These are phyloP conservation scores for Hygrophila difformis DNA, from an alignment of 257 asterid genomes.

Conservation along the genomic window DNA sequence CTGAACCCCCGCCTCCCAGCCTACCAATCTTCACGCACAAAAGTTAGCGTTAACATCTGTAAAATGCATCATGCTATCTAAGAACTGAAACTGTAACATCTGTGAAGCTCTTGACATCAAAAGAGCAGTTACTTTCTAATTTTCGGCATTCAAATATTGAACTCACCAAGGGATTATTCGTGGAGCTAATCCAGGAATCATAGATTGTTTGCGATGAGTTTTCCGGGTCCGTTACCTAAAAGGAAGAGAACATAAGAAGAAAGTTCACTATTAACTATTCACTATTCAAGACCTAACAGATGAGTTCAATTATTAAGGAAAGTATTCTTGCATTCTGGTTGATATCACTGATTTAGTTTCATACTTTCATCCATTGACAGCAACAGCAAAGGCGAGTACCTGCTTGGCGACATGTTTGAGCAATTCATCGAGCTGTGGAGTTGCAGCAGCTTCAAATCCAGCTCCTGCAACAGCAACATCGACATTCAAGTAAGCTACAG, in stretches of 20 bases:
- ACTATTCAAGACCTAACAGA: no score
- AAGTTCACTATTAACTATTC: no score
- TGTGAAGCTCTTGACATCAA: neutral
- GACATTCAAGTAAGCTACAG: slow-evolving; percentile 74
- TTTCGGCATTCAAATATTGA: slow-evolving; percentile 1
- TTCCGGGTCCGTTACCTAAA: slow-evolving; percentile 70
- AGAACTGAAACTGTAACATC: neutral
- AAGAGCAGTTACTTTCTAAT: neutral
- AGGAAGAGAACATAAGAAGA: slow-evolving; percentile 7
- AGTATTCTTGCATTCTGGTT: no score
- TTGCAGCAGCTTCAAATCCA: slow-evolving; percentile 56
- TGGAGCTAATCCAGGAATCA: slow-evolving; percentile 62
- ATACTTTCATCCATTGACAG: slow-evolving; percentile 2
- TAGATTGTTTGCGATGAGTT: slow-evolving; percentile 75
- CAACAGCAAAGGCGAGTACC: slow-evolving; percentile 26
- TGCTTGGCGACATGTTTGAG: slow-evolving; percentile 51
- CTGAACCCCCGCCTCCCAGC: slow-evolving; percentile 76
- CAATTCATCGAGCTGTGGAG: slow-evolving; percentile 82
- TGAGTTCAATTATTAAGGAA: no score
- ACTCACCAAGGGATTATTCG: slow-evolving; percentile 37
- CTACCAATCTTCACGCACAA: slow-evolving; percentile 52
- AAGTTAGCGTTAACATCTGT: slow-evolving; percentile 2
- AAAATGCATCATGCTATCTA: neutral
- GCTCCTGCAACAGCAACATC: slow-evolving; percentile 64
- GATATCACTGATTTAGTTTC: neutral